Evolutionary conservation across 208 protist species (phyloP).

Genomic region (Leishmania turanica): DNA sequence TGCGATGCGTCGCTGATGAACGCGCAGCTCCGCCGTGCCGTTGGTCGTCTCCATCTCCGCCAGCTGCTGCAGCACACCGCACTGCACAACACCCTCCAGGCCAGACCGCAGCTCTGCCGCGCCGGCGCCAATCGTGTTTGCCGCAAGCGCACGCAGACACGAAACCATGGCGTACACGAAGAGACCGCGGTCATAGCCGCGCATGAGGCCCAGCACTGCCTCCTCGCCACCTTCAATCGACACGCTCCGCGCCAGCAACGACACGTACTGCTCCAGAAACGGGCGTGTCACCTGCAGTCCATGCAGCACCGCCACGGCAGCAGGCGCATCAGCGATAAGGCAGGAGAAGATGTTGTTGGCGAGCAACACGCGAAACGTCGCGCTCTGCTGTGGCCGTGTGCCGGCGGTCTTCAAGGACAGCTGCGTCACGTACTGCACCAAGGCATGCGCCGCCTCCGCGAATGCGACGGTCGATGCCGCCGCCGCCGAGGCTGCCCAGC

Average conservation of each 20-base stretch:
- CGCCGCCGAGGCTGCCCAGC: slow-evolving; percentile 39
- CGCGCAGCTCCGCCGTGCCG: slow-evolving; percentile 34
- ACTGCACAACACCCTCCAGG: slow-evolving; percentile 49
- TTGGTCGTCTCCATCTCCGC: slow-evolving; percentile 38
- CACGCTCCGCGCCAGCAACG: slow-evolving; percentile 18
- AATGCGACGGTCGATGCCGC: slow-evolving; percentile 1
- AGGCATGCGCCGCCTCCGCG: slow-evolving; percentile 4
- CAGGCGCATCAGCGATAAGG: slow-evolving; percentile 44
- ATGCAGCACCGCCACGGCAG: slow-evolving; percentile 45
- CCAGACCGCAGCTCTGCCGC: slow-evolving; percentile 44
- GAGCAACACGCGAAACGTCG: slow-evolving; percentile 67
- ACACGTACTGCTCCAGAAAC: slow-evolving; percentile 68
- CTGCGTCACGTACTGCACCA: slow-evolving; percentile 50
- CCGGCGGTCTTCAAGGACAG: slow-evolving; percentile 36
- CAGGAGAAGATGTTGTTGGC: slow-evolving; percentile 71
- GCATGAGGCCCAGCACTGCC: slow-evolving; percentile 36
- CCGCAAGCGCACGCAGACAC: slow-evolving; percentile 24
- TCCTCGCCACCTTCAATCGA: slow-evolving; percentile 20
- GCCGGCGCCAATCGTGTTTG: slow-evolving; percentile 12
- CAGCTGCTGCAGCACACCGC: slow-evolving; percentile 45
- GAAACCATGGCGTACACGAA: slow-evolving; percentile 57
- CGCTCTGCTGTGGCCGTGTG: slow-evolving; percentile 33
- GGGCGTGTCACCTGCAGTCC: slow-evolving; percentile 28
- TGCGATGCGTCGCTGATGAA: slow-evolving; percentile 28
- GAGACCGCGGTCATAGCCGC: slow-evolving; percentile 74